Evolutionary conservation across 805 yeast species (phyloP).

Genomic region (Yamadazyma insecticola): DNA sequence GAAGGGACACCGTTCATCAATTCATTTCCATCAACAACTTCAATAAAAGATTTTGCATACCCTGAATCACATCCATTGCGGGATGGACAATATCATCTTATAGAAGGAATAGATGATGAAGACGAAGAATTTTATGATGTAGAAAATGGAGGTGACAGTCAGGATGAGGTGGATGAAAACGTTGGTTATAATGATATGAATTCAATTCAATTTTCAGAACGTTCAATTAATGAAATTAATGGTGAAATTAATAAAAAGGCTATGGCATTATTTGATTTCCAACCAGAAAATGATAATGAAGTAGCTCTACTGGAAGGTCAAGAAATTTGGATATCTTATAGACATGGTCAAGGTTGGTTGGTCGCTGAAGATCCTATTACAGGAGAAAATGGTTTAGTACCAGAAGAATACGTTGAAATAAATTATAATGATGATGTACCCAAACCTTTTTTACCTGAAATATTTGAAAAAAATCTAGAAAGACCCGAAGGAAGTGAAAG

Average conservation of each 20-base stretch:
- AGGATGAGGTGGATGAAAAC: no score
- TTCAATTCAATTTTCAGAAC: no score
- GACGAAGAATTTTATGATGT: constrained; percentile 7
- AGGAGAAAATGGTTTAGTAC: constrained; percentile 87
- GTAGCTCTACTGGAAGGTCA: constrained; percentile 76
- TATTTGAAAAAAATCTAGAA: no score
- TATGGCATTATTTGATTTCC: constrained; percentile 82
- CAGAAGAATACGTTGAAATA: constrained; percentile 85
- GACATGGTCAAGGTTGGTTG: constrained; percentile 98
- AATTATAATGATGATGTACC: constrained; percentile 14
- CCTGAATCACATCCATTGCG: constrained; percentile 64
- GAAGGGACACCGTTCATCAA: no score
- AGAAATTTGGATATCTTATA: constrained; percentile 74
- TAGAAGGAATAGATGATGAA: constrained; percentile 3
- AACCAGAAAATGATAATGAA: constrained; percentile 93
- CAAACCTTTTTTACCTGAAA: constrained; percentile 1
- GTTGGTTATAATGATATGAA: no score
- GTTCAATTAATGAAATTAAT: constrained; percentile 7
- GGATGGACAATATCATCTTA: constrained; percentile 20
- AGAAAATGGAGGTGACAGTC: no score
- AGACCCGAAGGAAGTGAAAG: background rate
- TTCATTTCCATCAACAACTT: constrained; percentile 26
- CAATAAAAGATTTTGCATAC: constrained; percentile 82
- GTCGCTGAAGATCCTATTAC: constrained; percentile 79
- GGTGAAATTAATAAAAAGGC: constrained; percentile 54